phyloP scores from a whole-genome alignment of 2,329 filamentous ascomycete species.

The Stagonosporopsis rhizophila region DNA sequence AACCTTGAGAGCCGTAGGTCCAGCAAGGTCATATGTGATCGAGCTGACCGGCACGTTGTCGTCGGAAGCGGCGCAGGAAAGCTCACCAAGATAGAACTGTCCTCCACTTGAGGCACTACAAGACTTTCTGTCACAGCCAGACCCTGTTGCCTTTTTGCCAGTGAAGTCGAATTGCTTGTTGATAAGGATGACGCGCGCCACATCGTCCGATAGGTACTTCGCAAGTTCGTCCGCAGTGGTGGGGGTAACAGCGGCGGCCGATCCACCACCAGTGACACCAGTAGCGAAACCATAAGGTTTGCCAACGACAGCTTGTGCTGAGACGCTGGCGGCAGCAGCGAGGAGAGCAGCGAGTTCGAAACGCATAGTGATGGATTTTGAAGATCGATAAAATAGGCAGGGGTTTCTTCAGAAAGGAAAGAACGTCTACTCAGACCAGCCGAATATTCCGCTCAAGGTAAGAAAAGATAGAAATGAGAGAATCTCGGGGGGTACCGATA shows the following conservation, averaged over 20 bases:
- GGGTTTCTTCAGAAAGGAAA: constrained; percentile 14
- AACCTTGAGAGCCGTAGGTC: constrained; percentile 41
- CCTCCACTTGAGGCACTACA: constrained; percentile 28
- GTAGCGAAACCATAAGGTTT: constrained; percentile 35
- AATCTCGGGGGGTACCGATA: constrained; percentile 9
- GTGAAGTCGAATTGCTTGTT: constrained; percentile 37
- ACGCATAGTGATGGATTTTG: constrained; percentile 24
- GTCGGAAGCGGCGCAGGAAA: constrained; percentile 26
- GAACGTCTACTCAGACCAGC: constrained; percentile 34
- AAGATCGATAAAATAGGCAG: neutral
- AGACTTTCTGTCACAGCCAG: constrained; percentile 30
- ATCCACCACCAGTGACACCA: constrained; percentile 34
- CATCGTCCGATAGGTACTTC: constrained; percentile 29
- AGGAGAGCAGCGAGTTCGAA: constrained; percentile 26
- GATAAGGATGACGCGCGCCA: constrained; percentile 30
- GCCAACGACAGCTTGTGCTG: constrained; percentile 34
- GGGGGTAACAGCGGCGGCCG: constrained; percentile 30
- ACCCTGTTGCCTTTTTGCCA: constrained; percentile 27
- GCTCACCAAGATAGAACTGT: constrained; percentile 33
- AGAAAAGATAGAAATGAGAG: constrained; percentile 22
- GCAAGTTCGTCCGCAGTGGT: constrained; percentile 33
- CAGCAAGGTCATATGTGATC: constrained; percentile 47
- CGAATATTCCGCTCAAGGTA: constrained; percentile 30
- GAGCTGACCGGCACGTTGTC: constrained; percentile 31
- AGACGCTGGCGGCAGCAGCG: constrained; percentile 23